A percentile compares a stretch with the other conserved stretches of the same genome.
Evolutionary conservation across 768 basidiomycete species (phyloP).

Genomic region (Pisolithus marmoratus): DNA sequence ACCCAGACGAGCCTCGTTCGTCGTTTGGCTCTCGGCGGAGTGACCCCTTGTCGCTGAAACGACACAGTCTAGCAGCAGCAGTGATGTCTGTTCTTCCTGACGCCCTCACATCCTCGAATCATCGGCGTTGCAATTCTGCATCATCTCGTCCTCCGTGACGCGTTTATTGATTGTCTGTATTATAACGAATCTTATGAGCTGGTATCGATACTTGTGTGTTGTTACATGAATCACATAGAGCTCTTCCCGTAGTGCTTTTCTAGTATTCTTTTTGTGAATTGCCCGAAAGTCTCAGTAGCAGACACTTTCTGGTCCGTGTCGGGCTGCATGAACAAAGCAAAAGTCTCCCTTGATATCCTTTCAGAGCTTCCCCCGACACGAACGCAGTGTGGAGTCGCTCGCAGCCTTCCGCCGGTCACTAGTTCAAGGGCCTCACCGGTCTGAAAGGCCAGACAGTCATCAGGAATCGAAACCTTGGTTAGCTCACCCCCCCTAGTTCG

Average conservation of each 20-base stretch:
- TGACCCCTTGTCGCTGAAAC: slow-evolving; percentile 42
- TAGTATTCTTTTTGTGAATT: slow-evolving; percentile 83
- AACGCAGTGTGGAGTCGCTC: slow-evolving; percentile 95
- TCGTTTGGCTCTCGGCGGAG: slow-evolving; percentile 50
- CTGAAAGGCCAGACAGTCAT: slow-evolving; percentile 87
- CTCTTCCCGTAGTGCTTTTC: slow-evolving; percentile 38
- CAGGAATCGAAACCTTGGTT: slow-evolving; percentile 81
- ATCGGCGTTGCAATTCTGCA: slow-evolving; percentile 35
- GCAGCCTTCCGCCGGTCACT: slow-evolving; percentile 72
- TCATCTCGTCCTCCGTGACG: slow-evolving; percentile 17
- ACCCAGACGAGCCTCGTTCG: slow-evolving; percentile 56
- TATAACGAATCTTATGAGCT: slow-evolving; percentile 8
- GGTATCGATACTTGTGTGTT: background rate
- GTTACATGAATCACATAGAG: slow-evolving; percentile 17
- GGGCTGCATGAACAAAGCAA: slow-evolving; percentile 87
- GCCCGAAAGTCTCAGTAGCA: slow-evolving; percentile 71
- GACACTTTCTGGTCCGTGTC: slow-evolving; percentile 74
- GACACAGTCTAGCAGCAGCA: slow-evolving; percentile 58
- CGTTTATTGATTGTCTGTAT: background rate
- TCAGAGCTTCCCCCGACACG: slow-evolving; percentile 56
- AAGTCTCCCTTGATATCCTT: slow-evolving; percentile 76
- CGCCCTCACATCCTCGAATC: slow-evolving; percentile 38
- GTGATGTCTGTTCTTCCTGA: slow-evolving; percentile 60
- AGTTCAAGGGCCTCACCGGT: slow-evolving; percentile 94
- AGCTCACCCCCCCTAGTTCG: slow-evolving; percentile 74